Evolutionary conservation across 192 early-diverging fungal species (phyloP).

Genomic region (Gryganskiella cystojenkinii): DNA sequence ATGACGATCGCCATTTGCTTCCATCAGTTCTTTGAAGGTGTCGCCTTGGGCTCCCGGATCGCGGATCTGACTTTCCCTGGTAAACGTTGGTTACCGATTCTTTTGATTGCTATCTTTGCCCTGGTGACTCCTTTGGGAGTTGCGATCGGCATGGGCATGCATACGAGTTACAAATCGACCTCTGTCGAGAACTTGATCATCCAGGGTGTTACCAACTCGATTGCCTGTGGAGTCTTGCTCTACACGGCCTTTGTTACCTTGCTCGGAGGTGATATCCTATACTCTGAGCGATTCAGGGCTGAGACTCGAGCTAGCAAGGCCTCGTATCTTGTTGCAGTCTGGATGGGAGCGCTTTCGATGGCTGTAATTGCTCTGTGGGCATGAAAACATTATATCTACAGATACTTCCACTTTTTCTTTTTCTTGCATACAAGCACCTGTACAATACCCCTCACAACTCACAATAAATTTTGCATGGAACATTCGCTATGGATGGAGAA

Average conservation of each 20-base stretch:
- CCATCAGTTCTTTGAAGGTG: constrained; percentile 76
- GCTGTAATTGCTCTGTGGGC: constrained; percentile 66
- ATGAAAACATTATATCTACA: constrained; percentile 24
- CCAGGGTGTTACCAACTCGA: constrained; percentile 77
- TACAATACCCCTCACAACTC: too few species aligned
- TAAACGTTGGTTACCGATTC: constrained; percentile 27
- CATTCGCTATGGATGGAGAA: too few species aligned
- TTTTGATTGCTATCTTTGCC: constrained; percentile 66
- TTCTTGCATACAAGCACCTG: too few species aligned
- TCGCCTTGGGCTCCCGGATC: constrained; percentile 59
- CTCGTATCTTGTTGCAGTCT: constrained; percentile 55
- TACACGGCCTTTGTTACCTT: constrained; percentile 81
- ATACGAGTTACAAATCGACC: constrained; percentile 69
- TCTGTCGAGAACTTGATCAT: constrained; percentile 67
- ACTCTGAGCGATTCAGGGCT: constrained; percentile 54
- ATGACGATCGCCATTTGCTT: constrained; percentile 78
- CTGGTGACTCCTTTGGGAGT: constrained; percentile 86
- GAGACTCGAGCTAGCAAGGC: constrained; percentile 19
- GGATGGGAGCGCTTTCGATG: constrained; percentile 61
- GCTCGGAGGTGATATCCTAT: constrained; percentile 72
- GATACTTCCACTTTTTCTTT: too few species aligned
- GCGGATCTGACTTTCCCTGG: constrained; percentile 33
- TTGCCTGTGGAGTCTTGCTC: constrained; percentile 81
- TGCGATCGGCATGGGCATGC: constrained; percentile 80
- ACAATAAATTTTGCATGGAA: too few species aligned